A percentile compares a stretch with the other conserved stretches of the same genome.
phyloP scores from a whole-genome alignment of 148 eudicot genomes.

The Pouteria glomerata region DNA sequence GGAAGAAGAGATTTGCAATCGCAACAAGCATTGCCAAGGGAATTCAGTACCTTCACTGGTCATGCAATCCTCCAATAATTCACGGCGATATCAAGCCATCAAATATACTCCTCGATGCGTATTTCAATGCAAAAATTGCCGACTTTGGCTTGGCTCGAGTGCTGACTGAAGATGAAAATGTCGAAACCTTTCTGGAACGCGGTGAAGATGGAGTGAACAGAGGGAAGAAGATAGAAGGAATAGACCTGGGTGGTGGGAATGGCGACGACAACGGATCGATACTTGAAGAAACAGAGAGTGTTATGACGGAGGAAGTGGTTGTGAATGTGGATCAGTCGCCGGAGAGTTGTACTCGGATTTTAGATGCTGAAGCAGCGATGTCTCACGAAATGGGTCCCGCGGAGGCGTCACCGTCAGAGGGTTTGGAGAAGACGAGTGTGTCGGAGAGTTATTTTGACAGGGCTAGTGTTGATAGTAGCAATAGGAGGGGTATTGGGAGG shows the following conservation, averaged over 20 bases:
- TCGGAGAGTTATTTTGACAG: slow-evolving; percentile 60
- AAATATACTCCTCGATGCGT: slow-evolving; percentile 58
- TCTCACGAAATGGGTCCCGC: slow-evolving; percentile 26
- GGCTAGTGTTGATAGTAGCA: slow-evolving; percentile 64
- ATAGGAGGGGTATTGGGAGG: slow-evolving; percentile 38
- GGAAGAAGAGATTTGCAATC: slow-evolving; percentile 52
- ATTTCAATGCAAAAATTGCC: slow-evolving; percentile 73
- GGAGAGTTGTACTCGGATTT: slow-evolving; percentile 27
- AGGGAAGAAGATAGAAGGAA: slow-evolving; percentile 15
- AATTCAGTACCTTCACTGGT: slow-evolving; percentile 45
- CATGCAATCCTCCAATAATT: slow-evolving; percentile 56
- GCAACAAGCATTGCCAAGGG: slow-evolving; percentile 57
- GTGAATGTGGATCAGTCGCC: slow-evolving; percentile 48
- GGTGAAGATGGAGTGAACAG: slow-evolving; percentile 25
- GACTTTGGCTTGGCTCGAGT: slow-evolving; percentile 81
- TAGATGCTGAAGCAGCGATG: slow-evolving; percentile 13
- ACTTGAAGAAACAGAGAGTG: slow-evolving; percentile 63
- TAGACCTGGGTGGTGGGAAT: too few relatives aligned
- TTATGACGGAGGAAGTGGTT: slow-evolving; percentile 46
- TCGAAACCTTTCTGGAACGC: slow-evolving; percentile 14
- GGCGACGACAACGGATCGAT: slow-evolving; percentile 64
- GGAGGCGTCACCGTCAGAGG: slow-evolving; percentile 52
- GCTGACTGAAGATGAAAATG: slow-evolving; percentile 31
- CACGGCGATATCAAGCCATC: slow-evolving; percentile 95
- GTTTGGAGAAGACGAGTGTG: slow-evolving; percentile 51